A percentile compares a stretch with the other conserved stretches of the same genome.
phyloP scores from a whole-genome alignment of 73 alveolate species.

The Blepharisma japonicum region DNA sequence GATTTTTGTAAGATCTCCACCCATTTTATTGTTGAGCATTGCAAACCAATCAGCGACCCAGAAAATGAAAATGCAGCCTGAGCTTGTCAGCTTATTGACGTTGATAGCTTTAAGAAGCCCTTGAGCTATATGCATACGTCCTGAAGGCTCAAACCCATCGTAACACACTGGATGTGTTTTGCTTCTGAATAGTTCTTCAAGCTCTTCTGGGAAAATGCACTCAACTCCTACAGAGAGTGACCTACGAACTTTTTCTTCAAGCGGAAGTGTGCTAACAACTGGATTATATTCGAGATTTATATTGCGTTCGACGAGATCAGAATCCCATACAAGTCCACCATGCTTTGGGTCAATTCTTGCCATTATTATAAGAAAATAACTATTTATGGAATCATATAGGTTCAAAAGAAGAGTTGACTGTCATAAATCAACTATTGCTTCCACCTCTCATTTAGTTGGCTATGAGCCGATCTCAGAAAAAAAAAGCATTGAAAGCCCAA shows the following conservation, averaged over 20 bases:
- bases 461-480: too few relatives aligned
- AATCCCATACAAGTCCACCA: slow-evolving; percentile 24
- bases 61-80: slow-evolving; percentile 98
- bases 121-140: slow-evolving; percentile 99
- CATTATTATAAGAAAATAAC: neutral
- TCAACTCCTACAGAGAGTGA: slow-evolving; percentile 88
- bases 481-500: too few relatives aligned
- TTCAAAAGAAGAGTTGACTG: too few relatives aligned
- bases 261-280: slow-evolving; percentile 34
- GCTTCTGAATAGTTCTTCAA: slow-evolving; percentile 60
- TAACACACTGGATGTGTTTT: slow-evolving; percentile 89
- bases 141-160: slow-evolving; percentile 99
- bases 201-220: slow-evolving; percentile 73
- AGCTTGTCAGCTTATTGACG: slow-evolving; percentile 96
- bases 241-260: slow-evolving; percentile 59
- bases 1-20: slow-evolving; percentile 90
- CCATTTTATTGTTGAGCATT: slow-evolving; percentile 99
- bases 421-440: too few relatives aligned
- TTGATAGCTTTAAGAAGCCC: slow-evolving; percentile 96
- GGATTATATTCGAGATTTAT: slow-evolving; percentile 3
- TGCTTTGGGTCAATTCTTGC: slow-evolving; percentile 24
- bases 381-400: too few relatives aligned
- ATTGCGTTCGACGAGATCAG: neutral
- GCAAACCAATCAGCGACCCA: slow-evolving; percentile 99
- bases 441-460: too few relatives aligned